phyloP scores from a whole-genome alignment of 805 yeast genomes.

The Priceomyces fermenticarens region DNA sequence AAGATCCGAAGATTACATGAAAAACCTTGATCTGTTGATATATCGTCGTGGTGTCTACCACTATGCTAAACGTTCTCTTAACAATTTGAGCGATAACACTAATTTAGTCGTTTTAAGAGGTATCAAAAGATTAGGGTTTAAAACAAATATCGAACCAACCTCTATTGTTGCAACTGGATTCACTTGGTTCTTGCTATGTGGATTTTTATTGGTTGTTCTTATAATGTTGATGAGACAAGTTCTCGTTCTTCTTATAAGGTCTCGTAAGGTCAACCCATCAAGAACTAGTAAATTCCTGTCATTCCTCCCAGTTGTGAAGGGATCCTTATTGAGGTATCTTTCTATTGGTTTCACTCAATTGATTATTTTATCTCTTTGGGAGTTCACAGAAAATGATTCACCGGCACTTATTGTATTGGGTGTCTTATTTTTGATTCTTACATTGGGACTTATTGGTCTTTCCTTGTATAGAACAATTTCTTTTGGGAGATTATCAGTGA shows the following conservation, averaged over 20 bases:
- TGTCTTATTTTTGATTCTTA: slow-evolving; percentile 61
- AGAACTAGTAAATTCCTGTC: slow-evolving; percentile 47
- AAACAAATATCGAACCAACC: slow-evolving; percentile 76
- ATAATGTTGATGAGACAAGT: slow-evolving; percentile 54
- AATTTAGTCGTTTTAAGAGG: slow-evolving; percentile 77
- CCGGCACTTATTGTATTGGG: slow-evolving; percentile 87
- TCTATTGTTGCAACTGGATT: slow-evolving; percentile 83
- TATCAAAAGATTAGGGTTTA: slow-evolving; percentile 76
- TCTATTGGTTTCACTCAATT: slow-evolving; percentile 85
- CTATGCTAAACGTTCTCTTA: not conserved
- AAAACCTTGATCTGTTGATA: slow-evolving; percentile 19
- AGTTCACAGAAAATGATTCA: slow-evolving; percentile 76
- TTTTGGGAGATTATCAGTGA: slow-evolving; percentile 62
- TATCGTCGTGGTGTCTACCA: not conserved
- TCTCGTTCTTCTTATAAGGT: slow-evolving; percentile 45
- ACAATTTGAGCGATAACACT: slow-evolving; percentile 45
- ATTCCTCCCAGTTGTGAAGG: slow-evolving; percentile 66
- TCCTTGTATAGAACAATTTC: slow-evolving; percentile 60
- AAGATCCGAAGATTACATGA: slow-evolving; percentile 45
- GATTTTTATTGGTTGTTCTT: slow-evolving; percentile 64
- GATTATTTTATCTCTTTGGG: slow-evolving; percentile 79
- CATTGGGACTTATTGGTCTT: slow-evolving; percentile 60
- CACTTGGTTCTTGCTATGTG: slow-evolving; percentile 77
- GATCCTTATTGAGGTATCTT: slow-evolving; percentile 73
- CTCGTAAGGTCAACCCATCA: slow-evolving; percentile 48